phyloP scores from a whole-genome alignment of 768 basidiomycete genomes.

The Nidularia sp. region DNA sequence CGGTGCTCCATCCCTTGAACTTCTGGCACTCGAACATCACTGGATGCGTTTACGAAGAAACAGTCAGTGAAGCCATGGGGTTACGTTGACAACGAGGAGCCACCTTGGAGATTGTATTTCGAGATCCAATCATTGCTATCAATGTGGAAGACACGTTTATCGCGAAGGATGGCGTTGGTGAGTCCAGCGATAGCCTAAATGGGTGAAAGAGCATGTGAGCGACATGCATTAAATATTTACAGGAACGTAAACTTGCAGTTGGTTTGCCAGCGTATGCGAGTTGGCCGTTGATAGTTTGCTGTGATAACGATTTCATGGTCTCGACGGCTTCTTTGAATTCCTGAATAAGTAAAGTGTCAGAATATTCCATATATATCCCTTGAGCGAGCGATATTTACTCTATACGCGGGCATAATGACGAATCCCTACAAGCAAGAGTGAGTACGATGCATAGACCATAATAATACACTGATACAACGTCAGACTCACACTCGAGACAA shows the following conservation, averaged over 20 bases:
- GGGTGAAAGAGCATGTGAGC: no score
- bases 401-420: slow-evolving; percentile 25
- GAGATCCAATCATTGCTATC: slow-evolving; percentile 24
- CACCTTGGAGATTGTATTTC: slow-evolving; percentile 33
- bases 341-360: slow-evolving; percentile 6
- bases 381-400: slow-evolving; percentile 9
- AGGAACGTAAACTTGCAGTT: no score
- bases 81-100: neutral
- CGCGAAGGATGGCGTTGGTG: slow-evolving; percentile 33
- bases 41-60: slow-evolving; percentile 3
- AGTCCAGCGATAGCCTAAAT: slow-evolving; percentile 23
- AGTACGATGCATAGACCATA: no score
- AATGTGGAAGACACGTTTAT: slow-evolving; percentile 33
- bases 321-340: slow-evolving; percentile 24
- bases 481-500: slow-evolving; percentile 13
- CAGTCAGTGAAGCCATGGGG: neutral
- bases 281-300: no score
- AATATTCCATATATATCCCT: no score
- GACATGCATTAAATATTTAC: no score
- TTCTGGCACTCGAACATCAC: slow-evolving; percentile 24
- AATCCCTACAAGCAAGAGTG: slow-evolving; percentile 17
- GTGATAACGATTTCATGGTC: slow-evolving; percentile 14
- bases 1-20: slow-evolving; percentile 25
- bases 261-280: no score
- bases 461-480: no score